Base-by-base conservation (phyloP, 1,139 yeast genomes). In the Suhomyces maxii region DNA sequence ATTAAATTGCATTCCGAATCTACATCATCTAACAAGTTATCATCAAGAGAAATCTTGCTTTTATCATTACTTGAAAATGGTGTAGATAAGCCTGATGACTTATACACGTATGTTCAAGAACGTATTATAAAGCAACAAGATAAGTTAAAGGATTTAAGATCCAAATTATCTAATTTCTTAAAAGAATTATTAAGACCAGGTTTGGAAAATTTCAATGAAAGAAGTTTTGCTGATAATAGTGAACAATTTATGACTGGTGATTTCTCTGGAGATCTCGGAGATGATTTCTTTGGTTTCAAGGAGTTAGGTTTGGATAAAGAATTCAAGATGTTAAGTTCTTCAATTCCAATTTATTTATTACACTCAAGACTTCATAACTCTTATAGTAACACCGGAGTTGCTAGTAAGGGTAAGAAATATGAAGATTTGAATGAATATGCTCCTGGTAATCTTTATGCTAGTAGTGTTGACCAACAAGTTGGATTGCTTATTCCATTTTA, bases 211-310 rank as follows among this genome's bases (percentile, higher is more conserved):
- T 69, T 82, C 47, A 85, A 80, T 46, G 98, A 91, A 59, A 77
- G 80, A 47, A 86, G 85, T 55, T 93, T 93, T 64, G 83, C 75
- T 37, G 99, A 93, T 60, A 89, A 90, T 58, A 87, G 96, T 61
- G 98, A 93, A 53, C 96, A 91, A 63, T 93, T 91, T 59, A 71
- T 91, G 56, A 88, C 95, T 18, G 99, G 99, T 48, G 97, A 90
- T 58, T 95, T 93, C 62, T 86, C 97, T 1, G 86, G 82, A 58
- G 97, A 90, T 53, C 72, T 93, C 42, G 99, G 99, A 11, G 95
- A 87, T 55, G 99, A 95, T 67, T 93, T 91, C 76, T 95, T 95
- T 70, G 99, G 99, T 0, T 95, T 95, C 71, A 86, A 81, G 59
- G 98, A 91, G 56, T 74, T 95, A 41, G 99, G 99, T 0, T 73